Evolutionary conservation across 208 protist genomes (phyloP).

Genomic region (Balamuthia mandrillaris): DNA sequence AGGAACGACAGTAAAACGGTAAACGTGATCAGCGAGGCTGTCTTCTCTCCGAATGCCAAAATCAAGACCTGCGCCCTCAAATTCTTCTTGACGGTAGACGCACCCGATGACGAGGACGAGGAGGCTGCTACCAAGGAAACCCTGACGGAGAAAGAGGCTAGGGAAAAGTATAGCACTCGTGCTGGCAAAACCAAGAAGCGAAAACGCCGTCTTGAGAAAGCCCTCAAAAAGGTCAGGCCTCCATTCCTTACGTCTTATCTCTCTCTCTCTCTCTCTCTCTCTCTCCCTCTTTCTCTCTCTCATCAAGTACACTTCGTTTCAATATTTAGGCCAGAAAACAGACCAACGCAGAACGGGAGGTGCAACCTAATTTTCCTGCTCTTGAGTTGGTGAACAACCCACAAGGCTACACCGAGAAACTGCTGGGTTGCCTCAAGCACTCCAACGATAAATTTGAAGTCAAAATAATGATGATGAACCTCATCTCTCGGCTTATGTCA

Average conservation of each 20-base stretch:
- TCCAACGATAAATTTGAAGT: conserved; percentile 89
- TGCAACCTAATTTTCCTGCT: conserved; percentile 76
- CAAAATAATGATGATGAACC: conserved; percentile 89
- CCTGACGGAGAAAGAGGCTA: background rate
- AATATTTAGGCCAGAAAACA: too few species aligned
- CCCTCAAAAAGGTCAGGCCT: conserved; percentile 44
- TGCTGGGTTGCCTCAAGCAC: conserved; percentile 85
- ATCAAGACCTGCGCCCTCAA: conserved; percentile 88
- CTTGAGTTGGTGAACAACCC: conserved; percentile 92
- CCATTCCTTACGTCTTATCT: conserved; percentile 8
- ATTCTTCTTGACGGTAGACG: conserved; percentile 90
- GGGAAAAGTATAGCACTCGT: conserved; percentile 6
- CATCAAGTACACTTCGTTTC: background rate
- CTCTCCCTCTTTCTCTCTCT: too few species aligned
- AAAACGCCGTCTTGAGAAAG: conserved; percentile 52
- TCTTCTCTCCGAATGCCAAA: conserved; percentile 86
- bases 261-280: too few species aligned
- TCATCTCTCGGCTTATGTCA: conserved; percentile 89
- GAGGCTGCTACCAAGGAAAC: background rate
- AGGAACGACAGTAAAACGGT: conserved; percentile 75
- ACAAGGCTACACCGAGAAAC: conserved; percentile 87
- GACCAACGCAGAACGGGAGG: background rate
- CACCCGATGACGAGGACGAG: conserved; percentile 77
- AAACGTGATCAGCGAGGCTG: conserved; percentile 90
- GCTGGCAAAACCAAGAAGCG: conserved; percentile 73